Conservation (phyloP, 805 yeast species). For the Kurtzmaniella fragi region DNA sequence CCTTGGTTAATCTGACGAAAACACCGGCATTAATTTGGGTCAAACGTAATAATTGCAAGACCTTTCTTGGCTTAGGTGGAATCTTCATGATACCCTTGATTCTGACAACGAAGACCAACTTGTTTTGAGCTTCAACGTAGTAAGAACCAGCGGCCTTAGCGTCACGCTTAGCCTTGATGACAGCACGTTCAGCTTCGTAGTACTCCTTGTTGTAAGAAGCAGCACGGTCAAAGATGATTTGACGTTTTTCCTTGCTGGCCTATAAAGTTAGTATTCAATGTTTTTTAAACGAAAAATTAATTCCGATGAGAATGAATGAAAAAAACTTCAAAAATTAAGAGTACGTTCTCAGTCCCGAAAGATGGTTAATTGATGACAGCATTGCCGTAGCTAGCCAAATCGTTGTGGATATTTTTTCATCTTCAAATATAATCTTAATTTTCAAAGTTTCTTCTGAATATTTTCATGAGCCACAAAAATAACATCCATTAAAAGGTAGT, state of each 20-base stretch:
- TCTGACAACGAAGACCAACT: slow-evolving; percentile 93
- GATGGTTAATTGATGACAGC: slow-evolving; percentile 80
- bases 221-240: slow-evolving; percentile 85
- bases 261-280: slow-evolving; percentile 30
- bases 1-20: slow-evolving; percentile 92
- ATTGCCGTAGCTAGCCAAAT: slow-evolving; percentile 64
- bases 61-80: slow-evolving; percentile 99
- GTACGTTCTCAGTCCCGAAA: slow-evolving; percentile 68
- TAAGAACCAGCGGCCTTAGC: slow-evolving; percentile 92
- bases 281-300: not conserved
- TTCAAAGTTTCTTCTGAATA: slow-evolving; percentile 1
- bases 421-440: slow-evolving; percentile 36
- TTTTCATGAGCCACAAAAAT: not conserved
- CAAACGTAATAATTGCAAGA: slow-evolving; percentile 88
- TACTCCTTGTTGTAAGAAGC: slow-evolving; percentile 96
- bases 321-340: not conserved
- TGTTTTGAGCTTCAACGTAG: slow-evolving; percentile 93
- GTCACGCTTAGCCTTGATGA: slow-evolving; percentile 82
- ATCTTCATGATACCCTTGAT: slow-evolving; percentile 99
- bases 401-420: slow-evolving; percentile 35
- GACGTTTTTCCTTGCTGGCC: slow-evolving; percentile 48
- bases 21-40: slow-evolving; percentile 94
- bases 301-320: too few species aligned
- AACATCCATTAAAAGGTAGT: slow-evolving; percentile 8
- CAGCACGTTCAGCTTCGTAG: slow-evolving; percentile 86